A percentile compares a stretch with the other conserved stretches of the same genome.
These are phyloP conservation scores for Trichodelitschia bisporula DNA, from an alignment of 495 filamentous ascomycete genomes.

Conservation along the genomic window DNA sequence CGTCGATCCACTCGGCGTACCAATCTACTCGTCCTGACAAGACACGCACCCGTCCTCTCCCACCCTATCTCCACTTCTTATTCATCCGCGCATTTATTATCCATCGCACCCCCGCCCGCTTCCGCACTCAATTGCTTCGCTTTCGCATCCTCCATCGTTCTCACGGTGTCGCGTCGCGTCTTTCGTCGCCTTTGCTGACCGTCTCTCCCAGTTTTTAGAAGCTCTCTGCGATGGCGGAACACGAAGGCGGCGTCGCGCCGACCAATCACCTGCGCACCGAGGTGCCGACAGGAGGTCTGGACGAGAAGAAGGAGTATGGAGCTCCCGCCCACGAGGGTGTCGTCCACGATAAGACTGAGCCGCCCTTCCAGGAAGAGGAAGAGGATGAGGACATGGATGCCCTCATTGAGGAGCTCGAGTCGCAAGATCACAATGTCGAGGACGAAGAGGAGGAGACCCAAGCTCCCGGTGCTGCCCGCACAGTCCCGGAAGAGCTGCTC, in stretches of 20 bases:
- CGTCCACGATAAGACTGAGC: conserved; percentile 9
- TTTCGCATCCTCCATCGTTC: no score
- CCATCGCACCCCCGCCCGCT: no score
- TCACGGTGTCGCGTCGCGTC: no score
- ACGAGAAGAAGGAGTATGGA: conserved; percentile 13
- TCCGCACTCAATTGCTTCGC: no score
- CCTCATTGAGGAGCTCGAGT: conserved; percentile 65
- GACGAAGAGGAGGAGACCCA: conserved; percentile 23
- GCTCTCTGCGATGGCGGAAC: no score
- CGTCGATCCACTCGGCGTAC: no score
- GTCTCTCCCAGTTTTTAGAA: no score
- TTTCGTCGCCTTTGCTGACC: no score
- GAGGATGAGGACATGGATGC: conserved; percentile 54
- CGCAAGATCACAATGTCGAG: conserved; percentile 39
- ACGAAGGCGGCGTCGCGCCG: conserved; percentile 1
- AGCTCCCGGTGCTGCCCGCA: conserved; percentile 24
- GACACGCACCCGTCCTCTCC: no score
- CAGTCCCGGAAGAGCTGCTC: conserved; percentile 39
- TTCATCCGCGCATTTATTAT: no score
- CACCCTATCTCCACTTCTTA: no score
- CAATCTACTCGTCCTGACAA: no score
- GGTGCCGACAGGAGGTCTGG: conserved; percentile 9
- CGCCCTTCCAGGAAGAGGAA: conserved; percentile 33
- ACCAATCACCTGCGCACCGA: conserved; percentile 11
- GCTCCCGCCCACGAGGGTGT: conserved; percentile 4